A percentile compares a stretch with the other conserved stretches of the same genome.
These are phyloP conservation scores for Fraxinus dipetala DNA, from an alignment of 305 asterid genomes.

Conservation along the genomic window DNA sequence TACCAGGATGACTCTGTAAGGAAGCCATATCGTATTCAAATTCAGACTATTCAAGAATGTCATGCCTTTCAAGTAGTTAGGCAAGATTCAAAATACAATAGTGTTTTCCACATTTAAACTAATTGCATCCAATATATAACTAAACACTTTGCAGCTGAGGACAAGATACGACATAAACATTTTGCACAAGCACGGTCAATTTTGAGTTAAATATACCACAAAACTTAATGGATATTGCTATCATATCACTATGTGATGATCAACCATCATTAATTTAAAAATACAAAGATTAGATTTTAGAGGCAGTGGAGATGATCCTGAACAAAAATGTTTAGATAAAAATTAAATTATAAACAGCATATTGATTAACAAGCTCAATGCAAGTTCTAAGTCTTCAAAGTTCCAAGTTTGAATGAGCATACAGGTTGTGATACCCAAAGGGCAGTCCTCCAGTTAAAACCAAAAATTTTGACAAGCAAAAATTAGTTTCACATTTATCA, in stretches of 20 bases:
- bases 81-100: constrained; percentile 12
- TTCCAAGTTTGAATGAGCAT: background rate
- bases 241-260: background rate
- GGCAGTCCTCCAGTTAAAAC: background rate
- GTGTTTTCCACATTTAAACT: background rate
- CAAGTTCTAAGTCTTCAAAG: constrained; percentile 5
- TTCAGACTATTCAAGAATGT: constrained; percentile 15
- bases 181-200: background rate
- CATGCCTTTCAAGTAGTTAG: constrained; percentile 2
- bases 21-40: constrained; percentile 26
- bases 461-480: constrained; percentile 7
- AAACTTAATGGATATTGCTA: background rate
- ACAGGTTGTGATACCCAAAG: background rate
- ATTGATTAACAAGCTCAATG: background rate
- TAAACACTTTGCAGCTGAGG: background rate
- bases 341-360: background rate
- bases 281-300: background rate
- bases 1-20: constrained; percentile 69
- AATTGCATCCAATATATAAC: constrained; percentile 8
- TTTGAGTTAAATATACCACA: background rate
- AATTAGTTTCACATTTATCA: background rate
- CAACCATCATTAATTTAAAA: background rate
- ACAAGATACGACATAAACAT: background rate
- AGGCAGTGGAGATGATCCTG: constrained; percentile 2
- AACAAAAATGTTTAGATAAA: constrained; percentile 8